Conservation (phyloP, 1,284 basidiomycete species). For the Sporisorium graminicola region DNA sequence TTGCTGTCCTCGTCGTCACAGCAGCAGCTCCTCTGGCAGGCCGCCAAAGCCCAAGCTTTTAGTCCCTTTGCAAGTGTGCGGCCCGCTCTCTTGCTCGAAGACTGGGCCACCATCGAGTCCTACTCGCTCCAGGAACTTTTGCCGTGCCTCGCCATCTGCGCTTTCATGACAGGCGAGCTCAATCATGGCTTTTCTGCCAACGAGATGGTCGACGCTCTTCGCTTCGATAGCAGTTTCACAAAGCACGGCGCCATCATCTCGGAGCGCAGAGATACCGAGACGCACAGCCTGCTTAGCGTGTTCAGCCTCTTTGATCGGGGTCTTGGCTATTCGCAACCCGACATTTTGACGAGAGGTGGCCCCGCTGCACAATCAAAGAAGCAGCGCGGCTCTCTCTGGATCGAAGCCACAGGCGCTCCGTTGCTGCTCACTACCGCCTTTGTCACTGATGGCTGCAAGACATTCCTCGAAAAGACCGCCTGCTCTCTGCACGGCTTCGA, state of each 20-base stretch:
- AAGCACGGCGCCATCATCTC: slow-evolving; percentile 17
- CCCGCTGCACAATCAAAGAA: slow-evolving; percentile 2
- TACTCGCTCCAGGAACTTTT: slow-evolving; percentile 40
- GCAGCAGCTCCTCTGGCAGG: slow-evolving; percentile 34
- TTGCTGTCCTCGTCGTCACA: slow-evolving; percentile 24
- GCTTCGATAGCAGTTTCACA: slow-evolving; percentile 21
- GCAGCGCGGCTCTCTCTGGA: slow-evolving; percentile 27
- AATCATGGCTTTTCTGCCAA: slow-evolving; percentile 47
- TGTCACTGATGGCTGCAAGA: slow-evolving; percentile 46
- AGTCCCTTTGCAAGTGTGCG: slow-evolving; percentile 39
- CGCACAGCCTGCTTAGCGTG: slow-evolving; percentile 33
- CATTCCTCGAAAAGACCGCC: slow-evolving; percentile 47
- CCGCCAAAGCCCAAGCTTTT: slow-evolving; percentile 35
- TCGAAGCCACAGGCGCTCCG: slow-evolving; percentile 47
- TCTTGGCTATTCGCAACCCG: slow-evolving; percentile 43
- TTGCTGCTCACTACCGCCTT: slow-evolving; percentile 45
- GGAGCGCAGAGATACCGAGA: slow-evolving; percentile 30
- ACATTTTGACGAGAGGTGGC: slow-evolving; percentile 21
- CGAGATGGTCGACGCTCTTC: slow-evolving; percentile 35
- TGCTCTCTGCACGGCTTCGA: slow-evolving; percentile 46
- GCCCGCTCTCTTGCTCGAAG: slow-evolving; percentile 42
- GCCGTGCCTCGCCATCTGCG: slow-evolving; percentile 39
- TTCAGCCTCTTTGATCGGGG: slow-evolving; percentile 51
- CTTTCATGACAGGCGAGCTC: slow-evolving; percentile 46
- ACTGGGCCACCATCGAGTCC: slow-evolving; percentile 49